These are phyloP conservation scores for Phytophthora chlamydospora DNA, from an alignment of 352 stramenopile genomes.

Conservation along the genomic window DNA sequence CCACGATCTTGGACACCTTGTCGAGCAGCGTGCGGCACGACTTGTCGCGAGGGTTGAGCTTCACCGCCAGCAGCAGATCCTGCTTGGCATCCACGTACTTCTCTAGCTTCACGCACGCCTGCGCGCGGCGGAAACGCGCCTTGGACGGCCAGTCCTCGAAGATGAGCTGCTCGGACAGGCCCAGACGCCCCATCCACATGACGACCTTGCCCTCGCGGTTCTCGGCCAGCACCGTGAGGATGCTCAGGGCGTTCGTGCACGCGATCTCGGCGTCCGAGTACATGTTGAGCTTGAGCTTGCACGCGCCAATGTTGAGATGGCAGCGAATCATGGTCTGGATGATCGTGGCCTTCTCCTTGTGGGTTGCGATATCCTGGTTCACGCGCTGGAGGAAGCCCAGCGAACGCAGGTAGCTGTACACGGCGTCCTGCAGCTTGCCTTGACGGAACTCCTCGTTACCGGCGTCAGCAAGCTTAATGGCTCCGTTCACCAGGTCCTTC, in stretches of 20 bases:
- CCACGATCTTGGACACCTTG: constrained; percentile 68
- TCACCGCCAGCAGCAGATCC: constrained; percentile 79
- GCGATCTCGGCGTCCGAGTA: constrained; percentile 77
- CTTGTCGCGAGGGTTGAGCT: constrained; percentile 84
- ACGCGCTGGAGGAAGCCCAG: constrained; percentile 79
- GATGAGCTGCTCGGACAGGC: constrained; percentile 78
- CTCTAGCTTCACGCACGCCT: constrained; percentile 74
- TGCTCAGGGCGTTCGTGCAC: constrained; percentile 83
- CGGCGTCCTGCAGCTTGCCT: constrained; percentile 64
- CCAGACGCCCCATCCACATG: constrained; percentile 84
- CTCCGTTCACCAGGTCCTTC: constrained; percentile 76
- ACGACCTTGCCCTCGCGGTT: constrained; percentile 84
- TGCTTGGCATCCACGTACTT: constrained; percentile 79
- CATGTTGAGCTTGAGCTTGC: constrained; percentile 79
- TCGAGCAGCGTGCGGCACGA: constrained; percentile 79
- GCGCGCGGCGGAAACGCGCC: constrained; percentile 82
- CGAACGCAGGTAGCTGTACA: constrained; percentile 78
- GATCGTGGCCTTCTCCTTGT: constrained; percentile 89
- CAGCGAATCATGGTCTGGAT: constrained; percentile 91
- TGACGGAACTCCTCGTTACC: constrained; percentile 78
- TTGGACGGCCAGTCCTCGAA: constrained; percentile 89
- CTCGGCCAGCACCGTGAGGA: constrained; percentile 75
- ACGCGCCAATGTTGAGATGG: constrained; percentile 86
- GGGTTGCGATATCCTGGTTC: constrained; percentile 72
- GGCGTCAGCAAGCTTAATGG: constrained; percentile 65